phyloP scores from a whole-genome alignment of 148 eudicot genomes.

The Rhododendron kiyosumense region DNA sequence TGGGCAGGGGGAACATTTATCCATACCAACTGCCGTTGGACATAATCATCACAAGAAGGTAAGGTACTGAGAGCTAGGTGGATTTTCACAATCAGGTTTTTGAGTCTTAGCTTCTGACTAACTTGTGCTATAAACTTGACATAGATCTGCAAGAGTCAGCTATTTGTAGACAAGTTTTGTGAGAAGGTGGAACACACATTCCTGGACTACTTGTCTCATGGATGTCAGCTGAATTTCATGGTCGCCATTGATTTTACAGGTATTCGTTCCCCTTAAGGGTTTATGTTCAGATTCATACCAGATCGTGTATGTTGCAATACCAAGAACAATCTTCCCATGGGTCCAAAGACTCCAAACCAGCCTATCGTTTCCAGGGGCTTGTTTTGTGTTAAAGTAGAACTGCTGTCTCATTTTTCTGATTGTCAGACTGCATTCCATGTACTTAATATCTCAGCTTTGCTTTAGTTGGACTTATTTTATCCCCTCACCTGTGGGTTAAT shows the following conservation, averaged over 20 bases:
- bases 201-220: slow-evolving; percentile 86
- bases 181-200: slow-evolving; percentile 73
- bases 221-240: slow-evolving; percentile 93
- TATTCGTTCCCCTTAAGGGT: slow-evolving; percentile 14
- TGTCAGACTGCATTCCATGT: not conserved
- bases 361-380: not conserved
- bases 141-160: slow-evolving; percentile 82
- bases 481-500: not conserved
- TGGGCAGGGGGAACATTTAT: slow-evolving; percentile 56
- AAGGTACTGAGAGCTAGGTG: slow-evolving; percentile 6
- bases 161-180: slow-evolving; percentile 69
- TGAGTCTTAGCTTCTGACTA: slow-evolving; percentile 13
- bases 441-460: slow-evolving; percentile 6
- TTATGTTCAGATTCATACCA: not conserved
- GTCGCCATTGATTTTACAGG: slow-evolving; percentile 99
- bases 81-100: not conserved
- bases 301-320: not conserved
- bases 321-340: not conserved
- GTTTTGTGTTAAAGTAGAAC: not conserved
- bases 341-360: not conserved
- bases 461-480: not conserved
- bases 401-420: not conserved
- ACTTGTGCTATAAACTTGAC: slow-evolving; percentile 10
- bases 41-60: slow-evolving; percentile 68
- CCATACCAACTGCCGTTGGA: slow-evolving; percentile 46